A percentile compares a stretch with the other conserved stretches of the same genome.
Conservation (phyloP, 306 rosid species). For the Inga leiocalycina region DNA sequence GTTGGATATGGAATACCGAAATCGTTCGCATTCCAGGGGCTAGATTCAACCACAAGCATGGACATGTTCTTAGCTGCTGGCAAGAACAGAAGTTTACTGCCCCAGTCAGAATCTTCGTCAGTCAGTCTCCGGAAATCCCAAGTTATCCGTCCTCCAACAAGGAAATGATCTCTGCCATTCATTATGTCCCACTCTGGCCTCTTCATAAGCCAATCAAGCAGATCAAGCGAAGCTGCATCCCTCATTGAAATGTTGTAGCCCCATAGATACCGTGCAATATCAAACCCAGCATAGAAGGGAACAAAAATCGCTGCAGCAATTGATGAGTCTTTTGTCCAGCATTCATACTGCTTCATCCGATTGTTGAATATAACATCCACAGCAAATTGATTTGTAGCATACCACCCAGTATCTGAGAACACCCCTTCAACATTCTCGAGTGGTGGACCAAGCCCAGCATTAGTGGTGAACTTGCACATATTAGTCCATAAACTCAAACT, state of each 20-base stretch:
- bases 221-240: slow-evolving; percentile 92
- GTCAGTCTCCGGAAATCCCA: slow-evolving; percentile 94
- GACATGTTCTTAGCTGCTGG: slow-evolving; percentile 98
- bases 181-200: slow-evolving; percentile 91
- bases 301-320: slow-evolving; percentile 91
- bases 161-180: slow-evolving; percentile 95
- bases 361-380: slow-evolving; percentile 93
- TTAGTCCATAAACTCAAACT: slow-evolving; percentile 91
- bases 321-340: slow-evolving; percentile 85
- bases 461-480: slow-evolving; percentile 92
- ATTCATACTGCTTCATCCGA: slow-evolving; percentile 95
- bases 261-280: slow-evolving; percentile 92
- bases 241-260: slow-evolving; percentile 78
- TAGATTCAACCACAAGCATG: slow-evolving; percentile 99
- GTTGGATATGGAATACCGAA: slow-evolving; percentile 97
- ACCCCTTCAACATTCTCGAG: slow-evolving; percentile 94
- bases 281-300: slow-evolving; percentile 97
- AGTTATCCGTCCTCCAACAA: slow-evolving; percentile 93
- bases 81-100: slow-evolving; percentile 88
- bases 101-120: slow-evolving; percentile 82
- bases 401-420: slow-evolving; percentile 82
- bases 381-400: slow-evolving; percentile 93
- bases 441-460: slow-evolving; percentile 98
- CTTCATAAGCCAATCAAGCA: slow-evolving; percentile 88
- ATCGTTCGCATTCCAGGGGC: slow-evolving; percentile 99